Conservation (phyloP, 1,284 basidiomycete genomes). For the Fomes fomentarius region DNA sequence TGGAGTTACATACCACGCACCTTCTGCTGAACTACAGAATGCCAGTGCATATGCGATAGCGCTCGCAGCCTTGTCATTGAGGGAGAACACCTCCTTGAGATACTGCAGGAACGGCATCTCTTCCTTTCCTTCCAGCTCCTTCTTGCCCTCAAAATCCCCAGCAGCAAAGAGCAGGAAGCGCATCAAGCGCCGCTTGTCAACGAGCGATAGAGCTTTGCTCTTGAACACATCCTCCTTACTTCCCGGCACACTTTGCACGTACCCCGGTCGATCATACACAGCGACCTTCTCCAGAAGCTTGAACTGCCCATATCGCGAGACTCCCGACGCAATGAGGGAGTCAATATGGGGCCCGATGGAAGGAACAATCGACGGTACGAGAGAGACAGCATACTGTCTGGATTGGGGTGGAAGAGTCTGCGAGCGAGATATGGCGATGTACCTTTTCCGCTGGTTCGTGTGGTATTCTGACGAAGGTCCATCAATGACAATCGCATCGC, state of each 20-base stretch:
- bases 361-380: conserved; percentile 83
- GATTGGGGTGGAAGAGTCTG: conserved; percentile 51
- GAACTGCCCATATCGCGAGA: conserved; percentile 90
- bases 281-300: conserved; percentile 81
- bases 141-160: conserved; percentile 70
- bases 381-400: conserved; percentile 84
- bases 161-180: conserved; percentile 86
- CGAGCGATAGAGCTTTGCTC: conserved; percentile 72
- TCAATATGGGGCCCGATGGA: conserved; percentile 82
- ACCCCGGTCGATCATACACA: conserved; percentile 52
- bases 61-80: conserved; percentile 59
- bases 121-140: conserved; percentile 63
- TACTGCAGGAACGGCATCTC: conserved; percentile 61
- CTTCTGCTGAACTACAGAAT: conserved; percentile 57
- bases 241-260: conserved; percentile 76
- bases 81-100: conserved; percentile 61
- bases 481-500: conserved; percentile 24
- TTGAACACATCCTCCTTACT: conserved; percentile 96
- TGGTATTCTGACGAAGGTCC: conserved; percentile 27
- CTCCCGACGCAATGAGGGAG: conserved; percentile 82
- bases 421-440: conserved; percentile 48
- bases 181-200: conserved; percentile 93
- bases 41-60: conserved; percentile 78
- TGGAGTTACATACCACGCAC: conserved; percentile 39
- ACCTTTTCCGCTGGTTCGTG: conserved; percentile 32